Conservation (phyloP, 2,329 filamentous ascomycete species). For the Thielaviopsis cerberus region DNA sequence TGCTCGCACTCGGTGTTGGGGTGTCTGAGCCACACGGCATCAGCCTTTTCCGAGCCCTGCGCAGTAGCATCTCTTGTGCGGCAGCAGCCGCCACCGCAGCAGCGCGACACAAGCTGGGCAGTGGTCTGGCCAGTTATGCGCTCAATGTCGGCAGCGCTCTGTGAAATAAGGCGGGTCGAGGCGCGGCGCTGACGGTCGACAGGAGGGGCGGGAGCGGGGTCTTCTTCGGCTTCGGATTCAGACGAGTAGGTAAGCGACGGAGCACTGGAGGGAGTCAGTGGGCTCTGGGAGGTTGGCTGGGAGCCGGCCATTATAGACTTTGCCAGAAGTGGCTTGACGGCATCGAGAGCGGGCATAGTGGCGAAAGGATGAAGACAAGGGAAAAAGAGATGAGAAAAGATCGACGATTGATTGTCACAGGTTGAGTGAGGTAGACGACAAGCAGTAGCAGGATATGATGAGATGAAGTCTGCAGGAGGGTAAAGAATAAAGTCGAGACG, state of each 20-base stretch:
- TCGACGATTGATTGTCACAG: neutral
- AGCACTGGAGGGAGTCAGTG: conserved; percentile 28
- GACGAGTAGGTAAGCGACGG: conserved; percentile 46
- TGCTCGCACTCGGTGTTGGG: conserved; percentile 24
- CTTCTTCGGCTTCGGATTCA: conserved; percentile 41
- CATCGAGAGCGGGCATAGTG: conserved; percentile 15
- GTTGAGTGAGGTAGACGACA: neutral
- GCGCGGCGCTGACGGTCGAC: conserved; percentile 38
- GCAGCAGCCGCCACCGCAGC: conserved; percentile 47
- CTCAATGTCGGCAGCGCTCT: conserved; percentile 42
- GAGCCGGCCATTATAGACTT: conserved; percentile 20
- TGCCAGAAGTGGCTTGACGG: conserved; percentile 19
- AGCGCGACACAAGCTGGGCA: conserved; percentile 41
- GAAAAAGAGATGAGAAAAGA: neutral
- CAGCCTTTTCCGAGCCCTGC: conserved; percentile 23
- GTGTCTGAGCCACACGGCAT: neutral
- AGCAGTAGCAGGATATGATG: neutral
- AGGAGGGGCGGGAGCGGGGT: conserved; percentile 25
- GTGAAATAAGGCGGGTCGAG: conserved; percentile 48
- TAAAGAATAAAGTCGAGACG: neutral
- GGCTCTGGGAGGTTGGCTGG: conserved; percentile 22
- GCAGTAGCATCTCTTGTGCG: conserved; percentile 29
- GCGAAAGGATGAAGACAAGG: neutral
- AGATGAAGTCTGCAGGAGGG: too few relatives aligned
- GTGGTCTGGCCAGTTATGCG: conserved; percentile 46